Base-by-base conservation (phyloP, 495 filamentous ascomycete genomes). In the Xylaria intraflava region DNA sequence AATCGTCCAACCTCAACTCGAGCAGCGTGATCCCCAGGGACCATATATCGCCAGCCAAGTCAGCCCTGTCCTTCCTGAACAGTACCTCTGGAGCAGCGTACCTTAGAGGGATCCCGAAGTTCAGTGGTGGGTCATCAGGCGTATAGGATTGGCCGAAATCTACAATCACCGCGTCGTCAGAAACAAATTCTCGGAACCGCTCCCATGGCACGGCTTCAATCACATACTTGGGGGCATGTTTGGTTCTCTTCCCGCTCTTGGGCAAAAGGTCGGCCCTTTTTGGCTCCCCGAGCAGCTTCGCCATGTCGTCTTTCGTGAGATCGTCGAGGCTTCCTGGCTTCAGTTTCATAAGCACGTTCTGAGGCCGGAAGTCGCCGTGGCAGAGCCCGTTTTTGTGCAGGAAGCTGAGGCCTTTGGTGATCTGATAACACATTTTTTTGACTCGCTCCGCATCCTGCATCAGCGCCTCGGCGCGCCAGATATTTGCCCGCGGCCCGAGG, bases 401-500 rank as follows among this genome's bases (percentile, higher is more conserved):
- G 31, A 62, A 59, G 0, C 26, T 6, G 14, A 68, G 26, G 1
- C 55, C 56, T 17, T 52, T 17, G 2, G 53, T 49, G 4, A 64
- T 22, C 40, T 59, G 61, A 40, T 62, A 57, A 47, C 63, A 64
- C 12, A 68, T 54, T 7, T 62, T 52, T 14, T 64, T 64, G 22
- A 62, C 44, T 5, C 59, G 42, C 3, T 31, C 19, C n/a, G 49
- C 47, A 31, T 50, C 39, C 8, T 42, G 45, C 2, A 38, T 43
- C 2, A 26, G 2, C 0, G 40, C 0, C 42, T 39, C n/a, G 1
- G 53, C 1, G 30, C 53, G 26, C 53, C 53, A 56, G 0, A 10
- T 7, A 0, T 23, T 1, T 0, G 59, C 20, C 1, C 17, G 36
- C 1, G 65, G 55, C 0, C 62, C 65, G 5, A 65, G 41, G 7